phyloP scores from a whole-genome alignment of 331 rosid genomes.

The Erythrophleum ivorense region DNA sequence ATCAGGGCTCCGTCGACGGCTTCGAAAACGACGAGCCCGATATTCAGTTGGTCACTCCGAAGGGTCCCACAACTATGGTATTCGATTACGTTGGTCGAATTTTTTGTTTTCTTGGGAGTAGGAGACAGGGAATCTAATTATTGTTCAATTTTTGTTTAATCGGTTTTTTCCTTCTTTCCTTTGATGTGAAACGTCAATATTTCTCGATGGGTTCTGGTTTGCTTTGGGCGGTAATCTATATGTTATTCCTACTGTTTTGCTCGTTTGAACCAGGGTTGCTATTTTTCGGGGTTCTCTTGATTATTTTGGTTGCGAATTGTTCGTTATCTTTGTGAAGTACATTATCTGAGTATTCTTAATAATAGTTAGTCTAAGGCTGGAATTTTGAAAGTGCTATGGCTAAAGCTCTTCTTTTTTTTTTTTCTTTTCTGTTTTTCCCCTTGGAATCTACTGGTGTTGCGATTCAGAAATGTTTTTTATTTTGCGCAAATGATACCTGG shows the following conservation, averaged over 20 bases:
- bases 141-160: not conserved
- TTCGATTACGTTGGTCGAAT: constrained; percentile 19
- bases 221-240: not conserved
- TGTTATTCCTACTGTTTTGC: not conserved
- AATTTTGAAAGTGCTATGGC: not conserved
- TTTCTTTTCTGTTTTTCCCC: not conserved
- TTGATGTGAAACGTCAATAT: not conserved
- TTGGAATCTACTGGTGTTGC: not conserved
- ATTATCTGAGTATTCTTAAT: not conserved
- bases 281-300: not conserved
- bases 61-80: constrained; percentile 82
- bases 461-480: constrained; percentile 6
- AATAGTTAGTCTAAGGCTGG: constrained; percentile 7
- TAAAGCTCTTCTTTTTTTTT: not conserved
- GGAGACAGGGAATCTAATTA: not conserved
- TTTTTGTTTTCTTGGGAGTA: not conserved
- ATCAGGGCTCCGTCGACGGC: constrained; percentile 73
- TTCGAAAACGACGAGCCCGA: constrained; percentile 76
- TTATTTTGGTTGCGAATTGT: constrained; percentile 17
- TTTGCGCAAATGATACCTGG: not conserved
- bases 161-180: not conserved
- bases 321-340: not conserved
- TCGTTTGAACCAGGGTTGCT: constrained; percentile 18
- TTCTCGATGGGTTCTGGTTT: constrained; percentile 19
- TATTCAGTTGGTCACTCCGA: constrained; percentile 48